A percentile compares a stretch with the other conserved stretches of the same genome.
These are phyloP conservation scores for Dothidotthia symphoricarpi DNA, from an alignment of 2,329 filamentous ascomycete genomes.

Conservation along the genomic window DNA sequence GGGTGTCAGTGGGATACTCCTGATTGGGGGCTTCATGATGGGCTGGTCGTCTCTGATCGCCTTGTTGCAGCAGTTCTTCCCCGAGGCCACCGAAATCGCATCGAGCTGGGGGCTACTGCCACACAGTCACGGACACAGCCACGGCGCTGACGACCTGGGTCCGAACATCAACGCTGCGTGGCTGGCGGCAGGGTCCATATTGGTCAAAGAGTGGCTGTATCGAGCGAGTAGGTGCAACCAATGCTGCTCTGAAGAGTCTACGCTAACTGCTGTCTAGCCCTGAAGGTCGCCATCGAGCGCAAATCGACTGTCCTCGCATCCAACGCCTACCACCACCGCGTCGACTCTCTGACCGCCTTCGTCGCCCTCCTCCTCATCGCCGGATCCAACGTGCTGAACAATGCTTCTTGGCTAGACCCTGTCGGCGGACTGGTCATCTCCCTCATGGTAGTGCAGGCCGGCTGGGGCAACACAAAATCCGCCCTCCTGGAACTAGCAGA, in stretches of 20 bases:
- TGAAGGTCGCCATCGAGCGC: conserved; percentile 91
- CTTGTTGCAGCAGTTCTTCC: conserved; percentile 54
- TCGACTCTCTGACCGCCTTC: conserved; percentile 92
- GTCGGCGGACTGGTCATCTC: conserved; percentile 92
- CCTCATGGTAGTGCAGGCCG: conserved; percentile 87
- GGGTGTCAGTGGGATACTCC: conserved; percentile 86
- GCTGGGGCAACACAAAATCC: conserved; percentile 77
- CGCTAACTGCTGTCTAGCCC: conserved; percentile 61
- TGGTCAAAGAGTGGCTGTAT: conserved; percentile 96
- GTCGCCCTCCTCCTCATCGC: conserved; percentile 88
- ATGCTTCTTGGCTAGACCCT: conserved; percentile 90
- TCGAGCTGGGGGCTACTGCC: conserved; percentile 46
- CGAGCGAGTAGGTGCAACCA: conserved; percentile 67
- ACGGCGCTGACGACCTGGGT: conserved; percentile 56
- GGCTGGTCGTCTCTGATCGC: conserved; percentile 64
- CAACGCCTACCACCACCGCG: conserved; percentile 92
- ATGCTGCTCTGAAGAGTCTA: no score
- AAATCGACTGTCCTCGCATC: conserved; percentile 95
- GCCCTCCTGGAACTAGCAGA: conserved; percentile 90
- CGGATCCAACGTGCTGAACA: conserved; percentile 79
- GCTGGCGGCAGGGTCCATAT: conserved; percentile 85
- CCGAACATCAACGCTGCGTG: conserved; percentile 94
- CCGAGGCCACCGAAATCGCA: conserved; percentile 45
- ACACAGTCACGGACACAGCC: conserved; percentile 64
- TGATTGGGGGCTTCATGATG: conserved; percentile 90